These are phyloP conservation scores for Colletotrichum nymphaeae DNA, from an alignment of 2,329 filamentous ascomycete species.

Conservation along the genomic window DNA sequence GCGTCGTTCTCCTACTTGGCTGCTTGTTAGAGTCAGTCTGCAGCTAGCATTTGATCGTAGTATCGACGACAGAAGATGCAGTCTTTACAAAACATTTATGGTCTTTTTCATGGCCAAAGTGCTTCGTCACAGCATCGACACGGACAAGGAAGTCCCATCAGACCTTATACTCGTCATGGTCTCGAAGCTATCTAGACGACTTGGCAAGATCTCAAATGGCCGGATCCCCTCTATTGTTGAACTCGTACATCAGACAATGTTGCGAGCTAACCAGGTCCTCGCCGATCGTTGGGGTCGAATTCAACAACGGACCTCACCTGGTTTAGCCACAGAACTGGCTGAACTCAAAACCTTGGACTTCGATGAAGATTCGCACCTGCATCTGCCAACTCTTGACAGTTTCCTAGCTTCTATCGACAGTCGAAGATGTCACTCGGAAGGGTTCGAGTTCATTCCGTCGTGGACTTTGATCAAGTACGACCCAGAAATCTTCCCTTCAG, in stretches of 20 bases:
- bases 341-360: constrained; percentile 30
- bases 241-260: background rate
- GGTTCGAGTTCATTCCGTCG: background rate
- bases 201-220: constrained; percentile 51
- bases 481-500: background rate
- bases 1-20: constrained; percentile 65
- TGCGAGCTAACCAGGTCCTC: background rate
- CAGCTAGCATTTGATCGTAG: constrained; percentile 46
- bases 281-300: background rate
- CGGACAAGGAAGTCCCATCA: constrained; percentile 25
- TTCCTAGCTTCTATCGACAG: background rate
- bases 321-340: background rate
- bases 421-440: background rate
- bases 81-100: constrained; percentile 64
- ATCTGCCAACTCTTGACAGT: constrained; percentile 8
- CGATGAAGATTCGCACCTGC: constrained; percentile 25
- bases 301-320: background rate
- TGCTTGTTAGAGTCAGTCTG: constrained; percentile 63
- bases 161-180: constrained; percentile 52
- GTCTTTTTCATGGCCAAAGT: constrained; percentile 54
- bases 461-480: background rate
- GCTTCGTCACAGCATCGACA: constrained; percentile 40
- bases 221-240: background rate
- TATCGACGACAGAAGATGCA: constrained; percentile 14
- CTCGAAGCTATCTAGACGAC: constrained; percentile 55